phyloP scores from a whole-genome alignment of 164 flowering plant species.

The Stephania japonica region DNA sequence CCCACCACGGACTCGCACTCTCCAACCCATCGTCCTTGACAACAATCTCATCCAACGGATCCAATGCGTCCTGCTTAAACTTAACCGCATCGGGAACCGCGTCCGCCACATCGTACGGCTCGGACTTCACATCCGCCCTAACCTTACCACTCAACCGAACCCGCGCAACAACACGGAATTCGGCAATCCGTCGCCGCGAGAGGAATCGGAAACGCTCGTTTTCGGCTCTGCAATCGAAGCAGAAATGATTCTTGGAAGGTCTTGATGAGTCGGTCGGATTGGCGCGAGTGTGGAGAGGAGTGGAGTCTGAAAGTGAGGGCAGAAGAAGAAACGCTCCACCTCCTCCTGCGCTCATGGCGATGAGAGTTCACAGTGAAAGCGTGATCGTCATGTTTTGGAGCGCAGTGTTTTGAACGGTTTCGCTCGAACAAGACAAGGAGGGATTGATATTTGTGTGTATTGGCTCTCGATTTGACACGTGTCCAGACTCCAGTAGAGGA shows the following conservation, averaged over 20 bases:
- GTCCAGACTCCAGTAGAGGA: conserved; percentile 13
- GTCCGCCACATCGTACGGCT: conserved; percentile 35
- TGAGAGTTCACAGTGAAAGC: neutral
- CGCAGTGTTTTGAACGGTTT: neutral
- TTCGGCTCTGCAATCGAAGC: conserved; percentile 6
- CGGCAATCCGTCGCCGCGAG: conserved; percentile 2
- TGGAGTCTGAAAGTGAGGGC: conserved; percentile 21
- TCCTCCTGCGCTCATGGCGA: conserved; percentile 48
- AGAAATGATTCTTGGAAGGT: conserved; percentile 3
- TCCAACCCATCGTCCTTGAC: conserved; percentile 23
- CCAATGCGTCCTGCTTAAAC: conserved; percentile 23
- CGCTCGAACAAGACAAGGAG: neutral
- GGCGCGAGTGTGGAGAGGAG: conserved; percentile 9
- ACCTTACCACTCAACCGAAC: conserved; percentile 26
- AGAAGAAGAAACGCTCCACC: conserved; percentile 21
- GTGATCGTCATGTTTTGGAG: neutral
- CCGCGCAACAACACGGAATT: conserved; percentile 17
- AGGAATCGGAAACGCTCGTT: conserved; percentile 8
- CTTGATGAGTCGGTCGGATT: conserved; percentile 3
- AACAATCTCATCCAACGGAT: conserved; percentile 18
- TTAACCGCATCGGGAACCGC: conserved; percentile 30
- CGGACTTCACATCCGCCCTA: conserved; percentile 54
- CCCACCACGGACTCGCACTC: conserved; percentile 49
- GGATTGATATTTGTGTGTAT: conserved; percentile 22
- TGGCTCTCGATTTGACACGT: conserved; percentile 38